Evolutionary conservation across 371 early-diverging fungal species (phyloP).

Genomic region (Massospora cicadina): DNA sequence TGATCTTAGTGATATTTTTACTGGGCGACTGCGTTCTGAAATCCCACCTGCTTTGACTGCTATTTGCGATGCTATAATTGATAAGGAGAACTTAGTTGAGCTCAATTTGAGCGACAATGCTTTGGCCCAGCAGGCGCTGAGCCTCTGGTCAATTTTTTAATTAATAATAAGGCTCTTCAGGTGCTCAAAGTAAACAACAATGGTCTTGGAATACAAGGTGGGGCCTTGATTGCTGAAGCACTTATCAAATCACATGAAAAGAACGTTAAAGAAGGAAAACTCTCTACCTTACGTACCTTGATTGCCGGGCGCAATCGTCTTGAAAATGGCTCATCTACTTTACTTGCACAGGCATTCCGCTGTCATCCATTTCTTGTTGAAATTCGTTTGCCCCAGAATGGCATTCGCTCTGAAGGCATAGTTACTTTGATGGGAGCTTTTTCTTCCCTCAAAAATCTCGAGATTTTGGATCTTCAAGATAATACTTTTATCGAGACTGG

Average conservation of each 20-base stretch:
- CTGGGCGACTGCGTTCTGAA: conserved; percentile 76
- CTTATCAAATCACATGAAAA: conserved; percentile 53
- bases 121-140: conserved; percentile 90
- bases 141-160: conserved; percentile 67
- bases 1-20: conserved; percentile 77
- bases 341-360: conserved; percentile 63
- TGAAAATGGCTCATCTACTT: conserved; percentile 62
- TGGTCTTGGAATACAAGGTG: conserved; percentile 83
- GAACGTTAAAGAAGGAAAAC: conserved; percentile 34
- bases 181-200: conserved; percentile 85
- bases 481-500: conserved; percentile 86
- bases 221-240: conserved; percentile 69
- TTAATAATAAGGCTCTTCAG: conserved; percentile 55
- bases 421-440: conserved; percentile 48
- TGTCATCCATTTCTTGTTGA: conserved; percentile 54
- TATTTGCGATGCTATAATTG: conserved; percentile 64
- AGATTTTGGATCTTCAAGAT: conserved; percentile 82
- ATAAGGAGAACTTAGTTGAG: conserved; percentile 51
- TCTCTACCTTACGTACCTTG: conserved; percentile 53
- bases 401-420: conserved; percentile 89
- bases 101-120: conserved; percentile 93
- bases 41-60: conserved; percentile 70
- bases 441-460: conserved; percentile 39
- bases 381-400: conserved; percentile 92
- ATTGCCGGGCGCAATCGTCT: conserved; percentile 87